Evolutionary conservation across 2,329 filamentous ascomycete species (phyloP), one percentile per base, ranked within the genome.

Genomic region (Pezicula radicicola): DNA sequence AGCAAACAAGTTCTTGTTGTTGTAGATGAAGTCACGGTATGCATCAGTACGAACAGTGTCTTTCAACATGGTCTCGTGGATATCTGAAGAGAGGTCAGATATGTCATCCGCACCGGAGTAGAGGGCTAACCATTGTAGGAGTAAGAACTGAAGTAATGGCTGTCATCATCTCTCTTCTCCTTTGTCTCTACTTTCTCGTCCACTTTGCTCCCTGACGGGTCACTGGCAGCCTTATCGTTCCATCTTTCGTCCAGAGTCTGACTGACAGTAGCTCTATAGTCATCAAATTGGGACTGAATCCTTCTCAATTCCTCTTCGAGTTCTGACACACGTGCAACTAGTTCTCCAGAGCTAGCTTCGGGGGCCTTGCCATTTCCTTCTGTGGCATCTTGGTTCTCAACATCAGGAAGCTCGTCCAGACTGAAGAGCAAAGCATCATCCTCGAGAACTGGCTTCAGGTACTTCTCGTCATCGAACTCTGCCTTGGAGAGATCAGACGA

Each of bases 11-110:
- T 90, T 77, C 70, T 96, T 94, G 74, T 97, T 91, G 60, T 85
- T 83, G 73, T 97, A 96, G 64, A 97, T 91, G 68, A 97, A 96
- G 71, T 97, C 91, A 43, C 92, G 85, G 72, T 97, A 97, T 3
- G 90, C 87, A 63, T 96, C 89, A 10, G 92, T 97, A 48, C 92
- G 87, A 39, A 96, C 79, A 0, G 82, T 78, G 65, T 97, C 92
- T 68, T 96, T 96, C 56, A 97, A 80, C 92, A 97, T 97, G 7
- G 88, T 91, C 67, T 96, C 91, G 68, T 97, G 92, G 51, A 97
- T 97, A 52, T 91, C 89, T 88, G 66, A n/a, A 15, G 6, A 7
- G 27, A 42, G 43, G 45, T 60, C 51, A 58, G 50, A 42, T 40
- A 37, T 21, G 33, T 35, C 33, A 42, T 30, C 30, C 36, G 18